A percentile compares a stretch with the other conserved stretches of the same genome.
Evolutionary conservation across 345 rosid species (phyloP).

Genomic region (Acer saccharum): DNA sequence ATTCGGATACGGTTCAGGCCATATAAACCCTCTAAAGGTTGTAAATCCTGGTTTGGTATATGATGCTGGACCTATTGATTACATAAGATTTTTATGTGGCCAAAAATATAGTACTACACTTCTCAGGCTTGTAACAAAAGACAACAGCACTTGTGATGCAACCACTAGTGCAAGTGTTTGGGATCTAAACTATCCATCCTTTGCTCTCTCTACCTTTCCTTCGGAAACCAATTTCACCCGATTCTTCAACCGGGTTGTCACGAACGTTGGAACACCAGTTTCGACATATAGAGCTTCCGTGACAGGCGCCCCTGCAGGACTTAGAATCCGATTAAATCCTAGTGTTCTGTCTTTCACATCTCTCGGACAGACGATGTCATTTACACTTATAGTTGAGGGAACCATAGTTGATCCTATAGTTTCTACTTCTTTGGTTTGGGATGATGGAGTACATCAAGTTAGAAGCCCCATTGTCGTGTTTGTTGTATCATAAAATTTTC

Average conservation of each 20-base stretch:
- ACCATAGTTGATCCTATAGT: neutral
- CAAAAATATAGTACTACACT: slow-evolving; percentile 32
- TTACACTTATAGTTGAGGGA: slow-evolving; percentile 27
- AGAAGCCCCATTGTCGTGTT: slow-evolving; percentile 36
- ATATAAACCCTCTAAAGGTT: slow-evolving; percentile 34
- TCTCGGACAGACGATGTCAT: slow-evolving; percentile 16
- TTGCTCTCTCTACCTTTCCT: slow-evolving; percentile 10
- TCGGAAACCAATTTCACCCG: neutral
- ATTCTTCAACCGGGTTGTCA: slow-evolving; percentile 29
- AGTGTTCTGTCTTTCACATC: slow-evolving; percentile 24
- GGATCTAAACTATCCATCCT: slow-evolving; percentile 49
- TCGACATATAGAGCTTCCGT: slow-evolving; percentile 30
- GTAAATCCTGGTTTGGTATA: slow-evolving; percentile 45
- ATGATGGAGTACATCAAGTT: slow-evolving; percentile 35
- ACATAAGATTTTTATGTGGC: slow-evolving; percentile 42
- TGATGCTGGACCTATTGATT: slow-evolving; percentile 40
- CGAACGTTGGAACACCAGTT: slow-evolving; percentile 32
- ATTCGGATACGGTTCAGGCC: slow-evolving; percentile 47
- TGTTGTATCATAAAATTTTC: neutral
- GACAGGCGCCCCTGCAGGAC: slow-evolving; percentile 16
- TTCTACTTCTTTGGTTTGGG: slow-evolving; percentile 37
- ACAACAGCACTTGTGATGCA: slow-evolving; percentile 22
- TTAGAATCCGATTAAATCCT: slow-evolving; percentile 24
- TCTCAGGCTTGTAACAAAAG: slow-evolving; percentile 31
- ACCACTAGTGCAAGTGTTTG: slow-evolving; percentile 24